phyloP scores from a whole-genome alignment of 208 protist species.

The Naegleria fowleri region DNA sequence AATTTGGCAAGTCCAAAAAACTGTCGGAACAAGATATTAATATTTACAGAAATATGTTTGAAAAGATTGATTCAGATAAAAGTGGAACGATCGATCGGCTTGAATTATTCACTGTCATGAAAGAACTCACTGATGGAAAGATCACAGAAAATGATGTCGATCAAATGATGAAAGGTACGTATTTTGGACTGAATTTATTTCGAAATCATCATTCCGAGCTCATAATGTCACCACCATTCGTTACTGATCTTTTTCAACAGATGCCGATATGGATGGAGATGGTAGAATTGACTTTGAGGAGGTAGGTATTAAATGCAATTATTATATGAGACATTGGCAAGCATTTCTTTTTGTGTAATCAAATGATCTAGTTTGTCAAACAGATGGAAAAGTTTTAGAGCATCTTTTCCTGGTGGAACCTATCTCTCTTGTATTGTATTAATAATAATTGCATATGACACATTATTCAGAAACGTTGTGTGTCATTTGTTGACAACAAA shows the following conservation, averaged over 20 bases:
- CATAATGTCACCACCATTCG: too few relatives aligned
- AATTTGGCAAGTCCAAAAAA: not conserved
- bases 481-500: too few relatives aligned
- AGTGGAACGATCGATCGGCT: not conserved
- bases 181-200: too few relatives aligned
- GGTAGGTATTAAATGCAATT: too few relatives aligned
- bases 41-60: conserved; percentile 1
- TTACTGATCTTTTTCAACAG: not conserved
- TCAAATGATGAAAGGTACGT: not conserved
- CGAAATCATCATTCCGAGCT: too few relatives aligned
- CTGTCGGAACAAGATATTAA: conserved; percentile 11
- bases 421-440: too few relatives aligned
- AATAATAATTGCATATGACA: too few relatives aligned
- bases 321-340: too few relatives aligned
- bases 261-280: not conserved
- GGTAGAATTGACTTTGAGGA: not conserved
- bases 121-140: not conserved
- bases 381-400: not conserved
- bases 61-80: conserved; percentile 7
- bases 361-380: not conserved
- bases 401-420: too few relatives aligned
- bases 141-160: not conserved
- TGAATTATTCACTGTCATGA: not conserved
- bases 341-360: too few relatives aligned
- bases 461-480: too few relatives aligned